Evolutionary conservation across 305 asterid species (phyloP), one percentile per base, ranked within the genome.

Genomic region (Solanum hybrid): DNA sequence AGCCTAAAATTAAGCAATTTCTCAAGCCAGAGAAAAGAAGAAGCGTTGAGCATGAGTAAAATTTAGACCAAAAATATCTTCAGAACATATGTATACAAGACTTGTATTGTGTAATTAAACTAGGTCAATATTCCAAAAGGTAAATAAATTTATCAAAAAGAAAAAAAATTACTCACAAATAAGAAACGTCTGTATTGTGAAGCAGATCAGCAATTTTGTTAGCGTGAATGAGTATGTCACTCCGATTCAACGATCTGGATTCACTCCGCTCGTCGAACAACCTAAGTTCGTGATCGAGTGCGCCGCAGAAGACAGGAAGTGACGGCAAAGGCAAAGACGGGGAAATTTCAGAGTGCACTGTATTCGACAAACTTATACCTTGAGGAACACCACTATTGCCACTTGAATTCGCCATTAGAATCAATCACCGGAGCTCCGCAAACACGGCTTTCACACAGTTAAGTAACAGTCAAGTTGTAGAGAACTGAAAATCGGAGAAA

Each of bases 291-390:
- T 95, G 97, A 92, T 96, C 97, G 6, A 93, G 94, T 72, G 97
- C 96, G 38, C 99, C 99, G 90, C 99, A 97, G 89, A 94, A 95
- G 86, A 97, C 99, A 87, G 99, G 99, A 31, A 97, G 95, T 90
- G 99, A 93, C 90, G 99, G 98, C 91, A 97, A 91, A 89, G 98
- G 98, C 95, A 97, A 87, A 93, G 96, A 93, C 88, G 96, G 93
- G 78, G 98, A 95, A 88, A 96, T 96, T 91, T 97, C 99, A 64
- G 98, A 94, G 92, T 97, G 98, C 88, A 96, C 93, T n/a, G 98
- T 94, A 90, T 95, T 97, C 77, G 98, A 91, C 86, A 97, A 96
- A 92, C 94, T 92, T 69, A 97, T 94, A 37, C 99, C 99, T 82
- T 86, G 91, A n/a, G 98, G 99, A 34, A 93, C 86, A 79, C 92